phyloP scores from a whole-genome alignment of 805 yeast genomes.

The Wickerhamiella azymoides region DNA sequence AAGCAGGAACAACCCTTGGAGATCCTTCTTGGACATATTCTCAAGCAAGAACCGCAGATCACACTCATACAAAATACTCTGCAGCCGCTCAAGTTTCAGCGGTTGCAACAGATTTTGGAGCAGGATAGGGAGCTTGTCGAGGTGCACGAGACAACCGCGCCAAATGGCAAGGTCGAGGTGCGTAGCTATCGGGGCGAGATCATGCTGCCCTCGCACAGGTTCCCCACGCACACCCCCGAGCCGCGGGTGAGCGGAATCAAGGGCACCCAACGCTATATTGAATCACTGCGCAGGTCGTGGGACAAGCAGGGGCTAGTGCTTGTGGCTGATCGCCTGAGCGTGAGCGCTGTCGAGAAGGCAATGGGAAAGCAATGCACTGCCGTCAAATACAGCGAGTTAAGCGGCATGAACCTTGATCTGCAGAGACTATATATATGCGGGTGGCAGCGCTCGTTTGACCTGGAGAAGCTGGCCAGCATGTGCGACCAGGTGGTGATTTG shows the following conservation, averaged over 20 bases:
- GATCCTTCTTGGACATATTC: conserved; percentile 14
- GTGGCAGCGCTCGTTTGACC: conserved; percentile 2
- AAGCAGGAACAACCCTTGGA: conserved; percentile 16
- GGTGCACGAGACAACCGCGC: not conserved
- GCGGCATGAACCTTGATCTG: conserved; percentile 12
- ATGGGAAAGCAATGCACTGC: conserved; percentile 4
- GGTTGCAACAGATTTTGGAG: conserved; percentile 8
- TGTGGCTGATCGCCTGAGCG: conserved; percentile 7
- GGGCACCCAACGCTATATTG: no score
- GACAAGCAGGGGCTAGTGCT: conserved; percentile 14
- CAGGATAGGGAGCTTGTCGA: conserved; percentile 7
- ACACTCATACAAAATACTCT: conserved; percentile 9
- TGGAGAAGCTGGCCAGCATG: not conserved
- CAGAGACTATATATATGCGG: not conserved
- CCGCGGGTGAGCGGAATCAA: no score
- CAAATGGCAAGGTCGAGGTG: not conserved
- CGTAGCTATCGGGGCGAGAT: not conserved
- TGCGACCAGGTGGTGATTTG: not conserved
- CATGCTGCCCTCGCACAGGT: no score
- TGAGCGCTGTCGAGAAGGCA: conserved; percentile 3
- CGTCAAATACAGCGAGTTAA: conserved; percentile 9
- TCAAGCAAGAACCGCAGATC: conserved; percentile 7
- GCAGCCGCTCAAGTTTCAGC: conserved; percentile 5
- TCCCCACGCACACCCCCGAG: no score
- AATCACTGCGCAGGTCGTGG: not conserved